Evolutionary conservation across 2,329 filamentous ascomycete species (phyloP).

Genomic region (Talaromyces verruculosus): DNA sequence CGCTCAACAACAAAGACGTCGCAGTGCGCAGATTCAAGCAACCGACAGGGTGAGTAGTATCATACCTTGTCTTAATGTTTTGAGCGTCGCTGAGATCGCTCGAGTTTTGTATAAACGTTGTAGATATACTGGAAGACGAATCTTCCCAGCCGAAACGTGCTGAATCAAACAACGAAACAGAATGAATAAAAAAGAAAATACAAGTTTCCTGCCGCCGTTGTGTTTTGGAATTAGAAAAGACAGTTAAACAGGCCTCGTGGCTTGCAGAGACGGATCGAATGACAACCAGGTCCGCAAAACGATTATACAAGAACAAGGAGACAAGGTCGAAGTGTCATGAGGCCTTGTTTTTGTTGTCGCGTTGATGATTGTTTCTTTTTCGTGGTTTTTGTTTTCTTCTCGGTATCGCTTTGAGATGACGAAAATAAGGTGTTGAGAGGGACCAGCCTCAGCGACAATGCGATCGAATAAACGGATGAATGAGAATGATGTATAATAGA

Average conservation of each 20-base stretch:
- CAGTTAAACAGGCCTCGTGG: constrained; percentile 17
- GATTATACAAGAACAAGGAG: constrained; percentile 15
- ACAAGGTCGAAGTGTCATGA: not conserved
- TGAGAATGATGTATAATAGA: constrained; percentile 6
- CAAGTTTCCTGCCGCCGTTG: not conserved
- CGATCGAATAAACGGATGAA: constrained; percentile 7
- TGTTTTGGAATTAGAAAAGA: constrained; percentile 8
- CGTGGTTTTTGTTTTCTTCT: not conserved
- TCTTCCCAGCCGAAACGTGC: constrained; percentile 8
- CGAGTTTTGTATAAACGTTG: constrained; percentile 11
- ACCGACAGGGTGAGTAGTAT: not conserved
- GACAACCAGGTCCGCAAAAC: constrained; percentile 11
- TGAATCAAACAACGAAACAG: constrained; percentile 3
- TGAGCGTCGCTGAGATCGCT: constrained; percentile 14
- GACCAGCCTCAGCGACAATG: constrained; percentile 18
- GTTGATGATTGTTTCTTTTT: not conserved
- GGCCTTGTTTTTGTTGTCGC: not conserved
- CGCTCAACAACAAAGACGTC: constrained; percentile 16
- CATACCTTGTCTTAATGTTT: constrained; percentile 18
- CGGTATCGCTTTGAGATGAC: constrained; percentile 3
- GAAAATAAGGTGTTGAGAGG: constrained; percentile 13
- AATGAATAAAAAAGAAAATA: constrained; percentile 5
- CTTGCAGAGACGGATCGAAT: constrained; percentile 19
- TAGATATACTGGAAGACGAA: constrained; percentile 5
- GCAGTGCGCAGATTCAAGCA: not conserved